Evolutionary conservation across 495 filamentous ascomycete species (phyloP).

Genomic region (Cryomyces minteri): DNA sequence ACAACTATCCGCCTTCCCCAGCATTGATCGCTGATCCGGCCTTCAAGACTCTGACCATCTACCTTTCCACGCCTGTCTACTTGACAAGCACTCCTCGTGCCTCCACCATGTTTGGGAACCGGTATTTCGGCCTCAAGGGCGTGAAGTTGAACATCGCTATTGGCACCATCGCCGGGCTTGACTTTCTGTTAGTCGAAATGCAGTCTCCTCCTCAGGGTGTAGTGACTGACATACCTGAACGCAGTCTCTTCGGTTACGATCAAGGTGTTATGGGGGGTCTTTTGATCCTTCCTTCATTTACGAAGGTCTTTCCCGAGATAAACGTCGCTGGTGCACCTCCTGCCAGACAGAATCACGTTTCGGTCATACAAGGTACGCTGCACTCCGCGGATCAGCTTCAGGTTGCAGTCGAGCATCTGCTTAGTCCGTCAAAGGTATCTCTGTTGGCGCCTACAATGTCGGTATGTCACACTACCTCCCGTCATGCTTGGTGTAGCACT

Average conservation of each 20-base stretch:
- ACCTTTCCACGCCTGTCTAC: no score
- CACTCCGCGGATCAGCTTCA: neutral
- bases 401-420: no score
- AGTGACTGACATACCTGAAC: neutral
- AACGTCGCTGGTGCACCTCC: neutral
- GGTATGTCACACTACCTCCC: neutral
- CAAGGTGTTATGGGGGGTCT: slow-evolving; percentile 13
- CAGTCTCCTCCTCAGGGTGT: neutral
- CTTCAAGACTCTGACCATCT: no score
- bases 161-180: slow-evolving; percentile 44
- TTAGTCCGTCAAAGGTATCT: neutral
- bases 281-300: slow-evolving; percentile 6
- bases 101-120: no score
- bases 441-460: slow-evolving; percentile 4
- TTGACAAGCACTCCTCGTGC: no score
- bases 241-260: slow-evolving; percentile 11
- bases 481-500: neutral
- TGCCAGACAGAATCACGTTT: slow-evolving; percentile 1
- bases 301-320: slow-evolving; percentile 6
- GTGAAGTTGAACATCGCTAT: slow-evolving; percentile 41
- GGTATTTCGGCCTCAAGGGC: slow-evolving; percentile 40
- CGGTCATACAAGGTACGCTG: slow-evolving; percentile 2
- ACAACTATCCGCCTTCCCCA: no score
- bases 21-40: no score
- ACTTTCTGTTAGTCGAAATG: slow-evolving; percentile 29